phyloP scores from a whole-genome alignment of 768 basidiomycete genomes.

The Mycena galopus region DNA sequence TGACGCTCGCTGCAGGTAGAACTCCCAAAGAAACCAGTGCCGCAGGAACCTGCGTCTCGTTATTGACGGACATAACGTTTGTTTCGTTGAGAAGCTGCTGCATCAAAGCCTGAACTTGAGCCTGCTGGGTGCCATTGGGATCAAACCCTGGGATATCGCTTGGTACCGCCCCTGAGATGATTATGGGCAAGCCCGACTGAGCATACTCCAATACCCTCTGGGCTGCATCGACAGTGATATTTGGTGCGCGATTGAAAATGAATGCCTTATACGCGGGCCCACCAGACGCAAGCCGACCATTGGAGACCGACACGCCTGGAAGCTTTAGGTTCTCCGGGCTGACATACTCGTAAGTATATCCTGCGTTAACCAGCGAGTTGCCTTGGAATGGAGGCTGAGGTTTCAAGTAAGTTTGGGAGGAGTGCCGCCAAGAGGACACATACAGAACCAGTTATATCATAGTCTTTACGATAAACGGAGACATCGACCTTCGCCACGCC shows the following conservation, averaged over 20 bases:
- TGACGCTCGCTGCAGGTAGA: constrained; percentile 26
- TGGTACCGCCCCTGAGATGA: constrained; percentile 26
- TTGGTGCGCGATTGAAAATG: constrained; percentile 21
- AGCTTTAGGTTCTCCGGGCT: constrained; percentile 36
- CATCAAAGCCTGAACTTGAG: constrained; percentile 31
- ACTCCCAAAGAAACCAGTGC: constrained; percentile 27
- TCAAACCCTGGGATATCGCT: constrained; percentile 36
- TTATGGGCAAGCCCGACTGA: constrained; percentile 26
- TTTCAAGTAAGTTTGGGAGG: neutral
- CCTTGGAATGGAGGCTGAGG: constrained; percentile 21
- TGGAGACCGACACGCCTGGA: constrained; percentile 31
- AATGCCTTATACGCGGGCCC: constrained; percentile 37
- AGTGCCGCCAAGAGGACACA: neutral
- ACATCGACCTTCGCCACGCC: constrained; percentile 35
- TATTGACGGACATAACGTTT: constrained; percentile 18
- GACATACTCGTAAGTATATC: constrained; percentile 35
- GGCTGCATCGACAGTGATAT: constrained; percentile 33
- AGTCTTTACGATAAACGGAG: constrained; percentile 33
- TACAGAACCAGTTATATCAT: constrained; percentile 13
- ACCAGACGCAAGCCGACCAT: constrained; percentile 24
- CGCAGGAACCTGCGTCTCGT: constrained; percentile 24
- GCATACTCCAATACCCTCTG: constrained; percentile 32
- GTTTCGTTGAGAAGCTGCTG: constrained; percentile 21
- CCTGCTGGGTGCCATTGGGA: constrained; percentile 8
- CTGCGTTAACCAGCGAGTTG: constrained; percentile 24